Evolutionary conservation across 345 rosid genomes (phyloP).

Genomic region (Raphanus raphanistrum): DNA sequence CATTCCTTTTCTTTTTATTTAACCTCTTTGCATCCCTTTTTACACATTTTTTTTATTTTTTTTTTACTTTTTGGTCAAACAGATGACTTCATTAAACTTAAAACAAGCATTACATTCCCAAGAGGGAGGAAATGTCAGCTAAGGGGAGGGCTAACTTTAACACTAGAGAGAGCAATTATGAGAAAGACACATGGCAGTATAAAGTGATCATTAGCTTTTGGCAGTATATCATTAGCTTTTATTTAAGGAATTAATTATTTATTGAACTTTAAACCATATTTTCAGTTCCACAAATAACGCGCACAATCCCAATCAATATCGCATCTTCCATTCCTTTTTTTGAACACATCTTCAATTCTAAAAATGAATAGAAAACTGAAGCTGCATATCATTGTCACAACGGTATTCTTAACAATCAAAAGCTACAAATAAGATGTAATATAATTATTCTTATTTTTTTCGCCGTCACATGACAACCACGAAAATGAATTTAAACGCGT

Average conservation of each 20-base stretch:
- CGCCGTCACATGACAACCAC: conserved; percentile 31
- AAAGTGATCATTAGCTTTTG: background rate
- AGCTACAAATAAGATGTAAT: conserved; percentile 17
- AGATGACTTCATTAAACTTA: no score
- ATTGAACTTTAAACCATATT: conserved; percentile 16
- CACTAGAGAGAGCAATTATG: background rate
- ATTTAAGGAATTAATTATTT: background rate
- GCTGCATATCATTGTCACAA: conserved; percentile 16
- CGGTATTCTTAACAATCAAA: conserved; percentile 6
- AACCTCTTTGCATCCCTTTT: background rate
- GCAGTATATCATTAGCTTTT: background rate
- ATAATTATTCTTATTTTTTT: conserved; percentile 1
- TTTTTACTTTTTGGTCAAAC: no score
- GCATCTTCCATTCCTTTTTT: background rate
- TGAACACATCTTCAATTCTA: background rate
- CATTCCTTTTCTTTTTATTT: background rate
- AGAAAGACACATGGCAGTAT: background rate
- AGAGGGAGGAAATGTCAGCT: no score
- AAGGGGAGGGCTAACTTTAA: no score
- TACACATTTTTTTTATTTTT: background rate
- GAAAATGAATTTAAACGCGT: conserved; percentile 18
- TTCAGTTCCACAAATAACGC: conserved; percentile 7
- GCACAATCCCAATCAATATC: conserved; percentile 10
- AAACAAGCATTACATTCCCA: no score
- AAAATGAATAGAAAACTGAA: background rate